These are phyloP conservation scores for Corymbia calophylla DNA, from an alignment of 441 rosid genomes.

Conservation along the genomic window DNA sequence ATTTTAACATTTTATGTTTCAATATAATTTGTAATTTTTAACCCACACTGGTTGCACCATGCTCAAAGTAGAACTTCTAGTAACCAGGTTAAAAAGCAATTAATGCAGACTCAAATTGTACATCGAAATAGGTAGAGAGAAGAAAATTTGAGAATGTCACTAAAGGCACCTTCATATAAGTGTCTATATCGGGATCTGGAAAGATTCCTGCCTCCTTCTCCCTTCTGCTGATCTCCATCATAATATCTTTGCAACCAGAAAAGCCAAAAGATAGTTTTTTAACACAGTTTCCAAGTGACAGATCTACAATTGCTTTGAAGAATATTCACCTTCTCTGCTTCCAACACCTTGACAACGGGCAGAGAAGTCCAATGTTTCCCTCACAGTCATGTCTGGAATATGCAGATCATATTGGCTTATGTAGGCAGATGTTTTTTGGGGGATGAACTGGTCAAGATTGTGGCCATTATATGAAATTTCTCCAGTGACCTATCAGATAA, in stretches of 20 bases:
- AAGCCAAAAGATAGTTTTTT: background rate
- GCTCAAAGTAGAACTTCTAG: background rate
- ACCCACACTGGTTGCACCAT: background rate
- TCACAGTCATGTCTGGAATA: conserved; percentile 61
- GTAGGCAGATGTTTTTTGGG: conserved; percentile 51
- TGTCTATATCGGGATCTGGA: conserved; percentile 54
- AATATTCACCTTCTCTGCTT: conserved; percentile 33
- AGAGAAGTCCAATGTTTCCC: conserved; percentile 51
- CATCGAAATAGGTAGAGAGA: background rate
- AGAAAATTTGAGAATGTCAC: background rate
- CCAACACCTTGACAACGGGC: conserved; percentile 46
- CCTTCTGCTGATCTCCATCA: conserved; percentile 46
- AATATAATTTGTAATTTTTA: background rate
- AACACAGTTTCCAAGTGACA: background rate
- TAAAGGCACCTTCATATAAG: conserved; percentile 59
- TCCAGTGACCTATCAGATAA: conserved; percentile 24
- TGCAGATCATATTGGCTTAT: conserved; percentile 60
- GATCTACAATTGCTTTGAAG: background rate
- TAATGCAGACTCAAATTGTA: background rate
- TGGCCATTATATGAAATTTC: conserved; percentile 38
- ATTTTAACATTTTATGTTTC: background rate
- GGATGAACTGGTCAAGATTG: conserved; percentile 36
- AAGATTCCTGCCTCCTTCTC: conserved; percentile 45
- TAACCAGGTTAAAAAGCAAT: background rate
- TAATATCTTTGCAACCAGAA: conserved; percentile 22